phyloP scores from a whole-genome alignment of 2,329 filamentous ascomycete genomes.

The Aspergillus versicolor region DNA sequence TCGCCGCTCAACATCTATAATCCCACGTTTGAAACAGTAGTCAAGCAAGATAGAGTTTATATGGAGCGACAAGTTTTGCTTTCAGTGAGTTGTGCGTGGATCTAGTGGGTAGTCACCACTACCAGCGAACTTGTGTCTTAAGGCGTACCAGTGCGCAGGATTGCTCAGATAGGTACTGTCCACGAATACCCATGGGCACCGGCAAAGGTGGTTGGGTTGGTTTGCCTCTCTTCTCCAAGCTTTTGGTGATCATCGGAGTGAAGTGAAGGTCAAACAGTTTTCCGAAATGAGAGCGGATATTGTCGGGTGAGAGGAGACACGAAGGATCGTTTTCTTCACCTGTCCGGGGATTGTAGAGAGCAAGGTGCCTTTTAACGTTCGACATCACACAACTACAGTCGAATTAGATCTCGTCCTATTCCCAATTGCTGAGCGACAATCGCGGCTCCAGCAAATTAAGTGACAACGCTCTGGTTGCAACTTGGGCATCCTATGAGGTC shows the following conservation, averaged over 20 bases:
- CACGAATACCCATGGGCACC: no score
- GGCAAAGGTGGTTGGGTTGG: no score
- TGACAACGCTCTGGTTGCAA: neutral
- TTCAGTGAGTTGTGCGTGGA: no score
- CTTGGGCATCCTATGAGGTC: constrained; percentile 4
- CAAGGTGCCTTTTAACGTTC: neutral
- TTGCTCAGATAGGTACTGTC: no score
- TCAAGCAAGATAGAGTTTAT: neutral
- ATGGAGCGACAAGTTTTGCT: neutral
- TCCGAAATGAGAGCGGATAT: neutral
- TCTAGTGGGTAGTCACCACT: no score
- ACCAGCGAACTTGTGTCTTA: no score
- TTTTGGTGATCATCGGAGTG: no score
- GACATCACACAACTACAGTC: neutral
- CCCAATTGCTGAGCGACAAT: neutral
- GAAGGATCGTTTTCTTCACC: neutral
- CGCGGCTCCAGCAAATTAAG: neutral
- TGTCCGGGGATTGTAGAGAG: neutral
- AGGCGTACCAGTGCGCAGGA: no score
- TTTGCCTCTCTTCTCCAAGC: no score
- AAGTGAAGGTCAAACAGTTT: neutral
- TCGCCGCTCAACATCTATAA: neutral
- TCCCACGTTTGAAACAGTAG: neutral
- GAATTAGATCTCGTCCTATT: neutral
- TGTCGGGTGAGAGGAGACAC: neutral